Evolutionary conservation across 208 protist species (phyloP).

Genomic region (Acanthamoeba triangularis): DNA sequence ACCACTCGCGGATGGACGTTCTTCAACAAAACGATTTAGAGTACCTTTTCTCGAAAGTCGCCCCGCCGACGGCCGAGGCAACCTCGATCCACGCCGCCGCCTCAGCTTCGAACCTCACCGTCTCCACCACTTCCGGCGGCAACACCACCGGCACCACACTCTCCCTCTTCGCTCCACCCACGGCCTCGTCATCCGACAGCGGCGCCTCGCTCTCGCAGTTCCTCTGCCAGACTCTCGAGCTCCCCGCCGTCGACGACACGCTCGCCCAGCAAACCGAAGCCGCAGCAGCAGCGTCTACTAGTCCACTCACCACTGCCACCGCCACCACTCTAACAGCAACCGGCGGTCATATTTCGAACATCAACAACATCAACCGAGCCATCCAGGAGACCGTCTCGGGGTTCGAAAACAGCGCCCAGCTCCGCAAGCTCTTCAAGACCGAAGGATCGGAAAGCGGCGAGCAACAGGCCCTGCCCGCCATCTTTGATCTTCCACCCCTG

Average conservation of each 20-base stretch:
- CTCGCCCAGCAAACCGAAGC: background rate
- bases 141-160: background rate
- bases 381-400: constrained; percentile 18
- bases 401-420: constrained; percentile 7
- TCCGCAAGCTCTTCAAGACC: constrained; percentile 32
- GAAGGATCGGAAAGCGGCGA: background rate
- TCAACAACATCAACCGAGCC: constrained; percentile 19
- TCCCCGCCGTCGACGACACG: background rate
- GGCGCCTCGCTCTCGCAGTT: background rate
- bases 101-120: background rate
- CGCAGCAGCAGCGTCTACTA: background rate
- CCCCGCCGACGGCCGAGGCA: background rate
- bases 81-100: background rate
- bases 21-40: constrained; percentile 26
- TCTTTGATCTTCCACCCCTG: constrained; percentile 31
- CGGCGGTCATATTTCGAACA: background rate
- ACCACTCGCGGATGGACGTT: background rate
- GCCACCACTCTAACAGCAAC: background rate
- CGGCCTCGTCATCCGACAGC: background rate
- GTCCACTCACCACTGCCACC: background rate
- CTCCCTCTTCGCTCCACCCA: background rate
- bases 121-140: background rate
- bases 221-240: background rate
- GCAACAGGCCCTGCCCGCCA: background rate
- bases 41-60: background rate